Evolutionary conservation across 768 basidiomycete species (phyloP), one percentile per base, ranked within the genome.

Genomic region (Lentinula guzmanii): DNA sequence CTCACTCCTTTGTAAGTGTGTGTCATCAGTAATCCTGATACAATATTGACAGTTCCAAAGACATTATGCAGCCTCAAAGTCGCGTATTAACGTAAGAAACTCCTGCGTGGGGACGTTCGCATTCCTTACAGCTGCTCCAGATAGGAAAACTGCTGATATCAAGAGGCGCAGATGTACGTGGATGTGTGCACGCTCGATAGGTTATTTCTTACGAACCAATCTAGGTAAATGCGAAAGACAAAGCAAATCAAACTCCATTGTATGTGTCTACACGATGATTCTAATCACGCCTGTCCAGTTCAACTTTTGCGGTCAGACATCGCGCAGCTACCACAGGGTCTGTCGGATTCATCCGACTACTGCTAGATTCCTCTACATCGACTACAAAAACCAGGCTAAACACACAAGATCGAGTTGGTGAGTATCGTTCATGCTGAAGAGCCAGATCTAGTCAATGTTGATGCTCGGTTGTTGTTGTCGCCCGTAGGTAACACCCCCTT

Each of bases 271-370:
- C 71, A 63, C 66, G 65, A 58, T 65, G 55, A 66, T 67, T 16
- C 60, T 61, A 58, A n/a, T 51, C 52, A 60, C 67, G 67, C 66
- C 66, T 41, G 55, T 61, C 66, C 65, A 65, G 67, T 64, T 24
- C 42, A 39, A 58, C 63, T 65, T 21, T 21, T 63, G 63, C 52
- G 24, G 10, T 57, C 65, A 95, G 93, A 56, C 97, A 99, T 75
- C 90, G 97, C 63, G 97, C 97, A 52, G 93, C 95, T 10, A 95
- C 97, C 6, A 98, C 92, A 13, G 97, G 97, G 35, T 93, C 94
- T 24, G 85, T 86, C 9, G 92, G 92, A 6, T 96, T 98, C 71
- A 84, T 98, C 60, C 82, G 82, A 33, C 78, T 99, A 46, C 81
- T 99, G n/a, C 72, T 98, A 56, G 83, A 90, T 63, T 89, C 93